Conservation (phyloP, 495 filamentous ascomycete genomes). For the Xylaria longipes region DNA sequence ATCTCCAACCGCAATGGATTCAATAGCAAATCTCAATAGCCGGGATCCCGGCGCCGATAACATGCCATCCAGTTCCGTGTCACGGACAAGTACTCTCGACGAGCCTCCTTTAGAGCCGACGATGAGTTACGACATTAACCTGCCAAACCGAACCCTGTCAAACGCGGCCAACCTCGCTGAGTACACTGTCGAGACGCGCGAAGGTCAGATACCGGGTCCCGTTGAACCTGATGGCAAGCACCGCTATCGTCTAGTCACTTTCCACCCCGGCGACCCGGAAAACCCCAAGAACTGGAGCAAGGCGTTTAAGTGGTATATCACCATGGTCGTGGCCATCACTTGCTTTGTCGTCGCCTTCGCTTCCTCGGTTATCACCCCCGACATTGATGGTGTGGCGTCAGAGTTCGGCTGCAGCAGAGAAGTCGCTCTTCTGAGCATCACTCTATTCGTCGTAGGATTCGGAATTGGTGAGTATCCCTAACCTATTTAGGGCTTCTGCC, state of each 20-base stretch:
- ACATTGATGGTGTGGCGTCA: conserved; percentile 63
- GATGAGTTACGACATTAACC: conserved; percentile 49
- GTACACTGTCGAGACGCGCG: conserved; percentile 65
- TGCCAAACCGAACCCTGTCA: conserved; percentile 69
- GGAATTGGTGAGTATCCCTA: conserved; percentile 60
- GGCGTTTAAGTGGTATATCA: conserved; percentile 69
- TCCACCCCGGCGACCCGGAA: conserved; percentile 67
- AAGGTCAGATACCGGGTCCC: conserved; percentile 67
- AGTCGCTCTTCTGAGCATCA: conserved; percentile 70
- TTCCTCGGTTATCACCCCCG: conserved; percentile 72
- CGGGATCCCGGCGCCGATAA: neutral
- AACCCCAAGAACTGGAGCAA: conserved; percentile 76
- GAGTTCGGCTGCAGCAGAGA: conserved; percentile 69
- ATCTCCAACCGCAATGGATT: neutral
- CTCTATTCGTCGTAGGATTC: conserved; percentile 80
- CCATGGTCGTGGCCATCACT: conserved; percentile 68
- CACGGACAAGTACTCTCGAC: conserved; percentile 9
- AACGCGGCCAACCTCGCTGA: conserved; percentile 66
- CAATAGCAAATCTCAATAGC: neutral
- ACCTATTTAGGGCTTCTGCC: neutral
- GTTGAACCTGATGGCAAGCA: conserved; percentile 57
- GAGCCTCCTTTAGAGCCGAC: conserved; percentile 15
- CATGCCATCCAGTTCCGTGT: neutral
- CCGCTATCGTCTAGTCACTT: conserved; percentile 76
- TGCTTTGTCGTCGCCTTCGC: conserved; percentile 71